Percentiles rank a stretch among this genome's conserved stretches.
phyloP scores from a whole-genome alignment of 2,329 filamentous ascomycete species.

The Calonectria hawksworthii region DNA sequence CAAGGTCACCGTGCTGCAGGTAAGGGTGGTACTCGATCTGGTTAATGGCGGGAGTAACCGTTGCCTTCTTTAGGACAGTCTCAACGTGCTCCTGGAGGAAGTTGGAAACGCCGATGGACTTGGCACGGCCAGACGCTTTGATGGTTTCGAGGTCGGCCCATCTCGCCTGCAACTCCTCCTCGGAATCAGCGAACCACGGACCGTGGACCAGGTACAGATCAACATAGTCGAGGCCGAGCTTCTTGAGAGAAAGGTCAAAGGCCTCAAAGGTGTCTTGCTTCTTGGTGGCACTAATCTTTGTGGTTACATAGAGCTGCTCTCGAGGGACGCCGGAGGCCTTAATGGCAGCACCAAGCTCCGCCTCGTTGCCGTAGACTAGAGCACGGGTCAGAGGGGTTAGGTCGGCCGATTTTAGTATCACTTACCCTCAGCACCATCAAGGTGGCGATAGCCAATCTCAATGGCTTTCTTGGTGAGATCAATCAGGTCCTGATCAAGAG shows the following conservation, averaged over 20 bases:
- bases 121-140: constrained; percentile 74
- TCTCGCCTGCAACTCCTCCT: constrained; percentile 67
- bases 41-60: constrained; percentile 77
- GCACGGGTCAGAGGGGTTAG: not conserved
- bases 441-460: constrained; percentile 77
- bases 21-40: constrained; percentile 89
- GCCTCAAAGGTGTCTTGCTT: constrained; percentile 61
- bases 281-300: constrained; percentile 64
- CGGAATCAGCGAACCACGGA: constrained; percentile 66
- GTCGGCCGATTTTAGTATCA: not conserved
- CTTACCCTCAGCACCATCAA: constrained; percentile 81
- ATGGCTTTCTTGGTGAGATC: constrained; percentile 72
- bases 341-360: constrained; percentile 80
- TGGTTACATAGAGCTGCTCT: constrained; percentile 77
- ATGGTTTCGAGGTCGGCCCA: constrained; percentile 77
- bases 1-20: constrained; percentile 73
- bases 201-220: constrained; percentile 78
- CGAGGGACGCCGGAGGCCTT: constrained; percentile 75
- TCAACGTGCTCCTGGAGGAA: constrained; percentile 72
- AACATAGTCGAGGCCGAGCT: constrained; percentile 78
- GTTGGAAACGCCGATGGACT: constrained; percentile 84
- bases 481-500: constrained; percentile 68
- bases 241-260: constrained; percentile 72
- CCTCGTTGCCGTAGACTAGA: constrained; percentile 74
- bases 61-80: constrained; percentile 69